Base-by-base conservation (phyloP, 2,329 filamentous ascomycete genomes). In the Seiridium cupressi region DNA sequence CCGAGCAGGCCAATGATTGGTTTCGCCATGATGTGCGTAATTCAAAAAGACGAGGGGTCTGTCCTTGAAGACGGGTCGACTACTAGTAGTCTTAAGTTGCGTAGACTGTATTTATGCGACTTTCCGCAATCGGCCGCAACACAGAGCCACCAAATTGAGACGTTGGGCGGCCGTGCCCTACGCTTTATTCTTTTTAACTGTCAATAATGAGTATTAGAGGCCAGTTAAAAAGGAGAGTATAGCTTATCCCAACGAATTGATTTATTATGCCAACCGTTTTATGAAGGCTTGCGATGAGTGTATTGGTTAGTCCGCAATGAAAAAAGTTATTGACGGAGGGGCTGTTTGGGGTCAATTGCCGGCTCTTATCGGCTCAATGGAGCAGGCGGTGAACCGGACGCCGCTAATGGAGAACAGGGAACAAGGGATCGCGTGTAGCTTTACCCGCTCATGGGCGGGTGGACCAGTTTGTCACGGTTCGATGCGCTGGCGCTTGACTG, bases 1-100 rank as follows among this genome's bases (percentile, higher is more conserved):
- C 55, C 55, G 13, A 58, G 46, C 3, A 58, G 55, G 36, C 55
- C 55, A 35, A 58, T 58, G 31, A 58, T 26, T 26, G 38, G 51
- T 11, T 55, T 46, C 4, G 13, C 36, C 54, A 57, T 57, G 31
- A 57, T 48, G 49, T 40, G 18, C 31, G 49, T 53, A 35, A 35
- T 35, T 42, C 47, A 31, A 32, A 26, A 32, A 49, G 7, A 11
- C 9, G 13, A n/a, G 47, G 32, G 47, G 47, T 49, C 18, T 26
- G 47, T 26, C 32, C 32, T 49, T 32, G 47, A 26, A 35, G 47
- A 32, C 35, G 31, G 47, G 47, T 49, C 35, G 26, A 31, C 11
- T 26, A 11, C 10, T 35, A 32, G 26, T 49, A 49, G 47, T 49
- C 32, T 32, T 49, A 32, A 26, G 18, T 26, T 26, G 18, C 18